Evolutionary conservation across 2,329 filamentous ascomycete species (phyloP).

Genomic region (Hypoxylon sp.): DNA sequence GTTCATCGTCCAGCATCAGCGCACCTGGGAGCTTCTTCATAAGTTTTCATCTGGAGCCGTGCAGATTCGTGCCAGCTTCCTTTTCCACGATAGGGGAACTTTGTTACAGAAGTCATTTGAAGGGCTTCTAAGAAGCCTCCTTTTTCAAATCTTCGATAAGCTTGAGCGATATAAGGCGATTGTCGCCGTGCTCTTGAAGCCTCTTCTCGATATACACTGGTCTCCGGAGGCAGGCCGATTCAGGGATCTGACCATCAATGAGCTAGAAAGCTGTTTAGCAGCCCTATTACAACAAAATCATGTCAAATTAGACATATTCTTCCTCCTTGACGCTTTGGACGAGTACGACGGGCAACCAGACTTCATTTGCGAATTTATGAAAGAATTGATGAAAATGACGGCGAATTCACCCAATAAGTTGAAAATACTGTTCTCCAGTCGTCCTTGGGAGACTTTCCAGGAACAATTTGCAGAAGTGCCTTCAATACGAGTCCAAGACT

Average conservation of each 20-base stretch:
- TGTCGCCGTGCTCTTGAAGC: neutral
- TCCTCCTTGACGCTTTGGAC: conserved; percentile 40
- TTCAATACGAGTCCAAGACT: conserved; percentile 36
- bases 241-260: conserved; percentile 8
- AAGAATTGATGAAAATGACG: conserved; percentile 17
- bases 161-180: neutral
- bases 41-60: conserved; percentile 6
- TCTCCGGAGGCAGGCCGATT: neutral
- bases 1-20: conserved; percentile 35
- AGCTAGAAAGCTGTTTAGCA: conserved; percentile 10
- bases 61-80: conserved; percentile 36
- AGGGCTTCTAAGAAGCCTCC: conserved; percentile 41
- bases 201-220: neutral
- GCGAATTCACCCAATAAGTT: conserved; percentile 11
- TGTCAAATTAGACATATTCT: conserved; percentile 28
- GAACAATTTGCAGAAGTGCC: conserved; percentile 8
- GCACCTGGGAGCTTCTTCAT: conserved; percentile 35
- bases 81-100: conserved; percentile 39
- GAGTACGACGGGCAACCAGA: conserved; percentile 37
- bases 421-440: conserved; percentile 41
- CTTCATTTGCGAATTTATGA: conserved; percentile 32
- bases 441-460: conserved; percentile 34
- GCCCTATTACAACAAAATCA: conserved; percentile 21
- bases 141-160: conserved; percentile 33
- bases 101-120: conserved; percentile 41